These are phyloP conservation scores for Hypoxylon crocopeplum DNA, from an alignment of 495 filamentous ascomycete species.

Conservation along the genomic window DNA sequence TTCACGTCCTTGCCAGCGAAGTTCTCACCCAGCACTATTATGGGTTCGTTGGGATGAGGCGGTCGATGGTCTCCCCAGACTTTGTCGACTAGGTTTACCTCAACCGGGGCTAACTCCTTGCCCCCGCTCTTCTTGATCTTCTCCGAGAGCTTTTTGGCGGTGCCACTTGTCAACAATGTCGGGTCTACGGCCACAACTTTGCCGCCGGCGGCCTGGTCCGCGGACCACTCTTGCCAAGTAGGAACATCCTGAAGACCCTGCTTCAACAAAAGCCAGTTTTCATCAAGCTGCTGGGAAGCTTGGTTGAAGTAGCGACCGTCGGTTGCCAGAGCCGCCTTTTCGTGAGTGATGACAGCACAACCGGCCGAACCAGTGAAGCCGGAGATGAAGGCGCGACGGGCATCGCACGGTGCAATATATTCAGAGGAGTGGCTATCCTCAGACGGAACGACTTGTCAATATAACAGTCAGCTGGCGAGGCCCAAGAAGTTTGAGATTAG, in stretches of 20 bases:
- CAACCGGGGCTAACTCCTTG: constrained; percentile 71
- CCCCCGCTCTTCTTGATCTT: constrained; percentile 90
- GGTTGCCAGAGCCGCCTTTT: constrained; percentile 89
- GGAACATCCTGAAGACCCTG: constrained; percentile 91
- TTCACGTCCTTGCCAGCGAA: constrained; percentile 84
- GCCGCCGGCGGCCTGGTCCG: constrained; percentile 80
- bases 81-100: constrained; percentile 83
- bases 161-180: constrained; percentile 80
- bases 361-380: constrained; percentile 97
- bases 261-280: constrained; percentile 91
- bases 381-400: constrained; percentile 86
- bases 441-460: constrained; percentile 81
- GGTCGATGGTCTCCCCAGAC: constrained; percentile 84
- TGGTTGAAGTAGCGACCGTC: constrained; percentile 99
- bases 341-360: constrained; percentile 83
- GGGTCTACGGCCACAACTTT: constrained; percentile 94
- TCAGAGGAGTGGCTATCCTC: constrained; percentile 98
- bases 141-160: constrained; percentile 85
- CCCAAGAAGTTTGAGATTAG: not conserved
- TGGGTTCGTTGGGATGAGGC: constrained; percentile 73
- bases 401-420: constrained; percentile 95
- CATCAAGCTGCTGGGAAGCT: constrained; percentile 88
- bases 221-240: constrained; percentile 98
- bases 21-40: constrained; percentile 71
- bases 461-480: constrained; percentile 22